Evolutionary conservation across 441 rosid genomes (phyloP), one percentile per base, ranked within the genome.

Genomic region (Oxalis stricta): DNA sequence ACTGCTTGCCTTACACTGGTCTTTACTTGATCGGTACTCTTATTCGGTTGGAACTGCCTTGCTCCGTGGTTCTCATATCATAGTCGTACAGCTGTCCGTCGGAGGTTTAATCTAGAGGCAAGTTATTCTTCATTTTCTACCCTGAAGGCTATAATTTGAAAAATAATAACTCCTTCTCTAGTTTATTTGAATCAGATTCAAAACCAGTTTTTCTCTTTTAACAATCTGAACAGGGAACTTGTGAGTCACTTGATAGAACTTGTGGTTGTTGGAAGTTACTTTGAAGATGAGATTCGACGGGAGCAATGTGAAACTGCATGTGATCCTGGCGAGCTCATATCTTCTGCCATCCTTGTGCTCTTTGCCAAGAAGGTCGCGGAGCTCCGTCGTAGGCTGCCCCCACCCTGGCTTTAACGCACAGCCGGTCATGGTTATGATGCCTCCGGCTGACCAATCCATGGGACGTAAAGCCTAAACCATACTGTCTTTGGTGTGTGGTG

Each of bases 301-400:
- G 94, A 86, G 58, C 83, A 61, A 12, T 75, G 85, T 2, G 99
- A 91, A 50, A 48, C 91, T 0, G 61, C 81, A 14, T 86, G 95
- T 38, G 96, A 91, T 64, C 52, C 77, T 52, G 79, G 72, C 19
- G n/a, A n/a, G 77, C 88, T 1, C 94, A 86, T 46, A 62, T 81
- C 18, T 75, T 75, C 55, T 91, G 96, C 57, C 94, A 86, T 56
- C 18, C 52, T 10, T 83, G 96, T 46, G 94, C 99, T 17, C 84
- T 91, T 55, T 84, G 96, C 66, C 99, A 86, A 74, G 96, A 86
- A 73, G 95, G 95, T 2, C 96, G 91, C 5, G n/a, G 95, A 83
- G 77, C 56, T 91, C 13, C 96, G 95, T 9, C 81, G 95, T 33
- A 68, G 85, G 66, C 63, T 76, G 52, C 88, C 82, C n/a, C 30